A percentile compares a stretch with the other conserved stretches of the same genome.
phyloP scores from a whole-genome alignment of 768 basidiomycete genomes.

The Imleria badia region DNA sequence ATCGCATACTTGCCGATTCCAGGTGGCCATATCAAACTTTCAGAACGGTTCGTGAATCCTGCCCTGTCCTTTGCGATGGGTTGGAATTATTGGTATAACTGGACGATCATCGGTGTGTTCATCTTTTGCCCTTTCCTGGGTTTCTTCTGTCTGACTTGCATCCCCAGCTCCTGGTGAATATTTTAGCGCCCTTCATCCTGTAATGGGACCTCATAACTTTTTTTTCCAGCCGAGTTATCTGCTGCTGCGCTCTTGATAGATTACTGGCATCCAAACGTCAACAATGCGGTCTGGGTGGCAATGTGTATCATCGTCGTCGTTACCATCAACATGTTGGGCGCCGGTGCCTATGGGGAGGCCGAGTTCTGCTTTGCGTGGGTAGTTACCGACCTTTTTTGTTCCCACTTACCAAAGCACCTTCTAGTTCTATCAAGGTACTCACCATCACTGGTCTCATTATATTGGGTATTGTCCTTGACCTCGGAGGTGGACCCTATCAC shows the following conservation, averaged over 20 bases:
- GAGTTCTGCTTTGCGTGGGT: slow-evolving; percentile 81
- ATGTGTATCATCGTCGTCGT: slow-evolving; percentile 76
- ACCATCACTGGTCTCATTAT: slow-evolving; percentile 74
- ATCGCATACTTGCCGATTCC: slow-evolving; percentile 74
- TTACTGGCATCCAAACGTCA: slow-evolving; percentile 61
- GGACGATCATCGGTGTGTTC: slow-evolving; percentile 25
- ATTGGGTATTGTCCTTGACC: slow-evolving; percentile 72
- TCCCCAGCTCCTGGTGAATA: slow-evolving; percentile 26
- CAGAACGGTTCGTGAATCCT: slow-evolving; percentile 80
- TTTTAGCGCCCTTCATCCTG: neutral
- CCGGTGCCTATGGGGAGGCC: slow-evolving; percentile 78
- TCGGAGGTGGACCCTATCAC: slow-evolving; percentile 84
- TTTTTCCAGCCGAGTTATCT: slow-evolving; percentile 29
- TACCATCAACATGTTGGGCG: slow-evolving; percentile 72
- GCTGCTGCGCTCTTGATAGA: slow-evolving; percentile 70
- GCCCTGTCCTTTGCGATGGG: slow-evolving; percentile 61
- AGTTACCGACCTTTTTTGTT: neutral
- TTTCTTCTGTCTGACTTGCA: neutral
- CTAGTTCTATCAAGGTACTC: slow-evolving; percentile 82
- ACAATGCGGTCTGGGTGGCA: slow-evolving; percentile 76
- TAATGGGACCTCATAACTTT: neutral
- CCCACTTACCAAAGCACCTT: neutral
- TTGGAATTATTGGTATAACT: slow-evolving; percentile 54
- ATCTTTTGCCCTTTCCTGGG: neutral
- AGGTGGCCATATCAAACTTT: slow-evolving; percentile 78